Conservation (phyloP, 2,329 filamentous ascomycete species). For the Penicillium sp. region DNA sequence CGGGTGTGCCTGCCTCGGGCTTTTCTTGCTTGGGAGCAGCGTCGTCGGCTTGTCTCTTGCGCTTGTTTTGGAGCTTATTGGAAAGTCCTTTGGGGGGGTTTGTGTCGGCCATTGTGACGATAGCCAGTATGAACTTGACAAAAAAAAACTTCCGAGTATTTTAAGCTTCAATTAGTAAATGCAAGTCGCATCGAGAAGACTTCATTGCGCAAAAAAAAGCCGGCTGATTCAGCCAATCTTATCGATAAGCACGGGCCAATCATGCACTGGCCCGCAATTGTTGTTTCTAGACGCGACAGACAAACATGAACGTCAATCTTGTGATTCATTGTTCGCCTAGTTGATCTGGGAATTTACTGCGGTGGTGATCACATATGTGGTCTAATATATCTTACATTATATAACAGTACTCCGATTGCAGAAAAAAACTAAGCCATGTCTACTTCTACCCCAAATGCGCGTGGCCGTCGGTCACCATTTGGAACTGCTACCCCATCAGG, state of each 20-base stretch:
- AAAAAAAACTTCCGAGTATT: background rate
- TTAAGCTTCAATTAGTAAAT: conserved; percentile 7
- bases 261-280: conserved; percentile 16
- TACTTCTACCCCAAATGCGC: conserved; percentile 34
- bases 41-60: conserved; percentile 40
- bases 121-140: background rate
- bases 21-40: conserved; percentile 19
- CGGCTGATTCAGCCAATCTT: conserved; percentile 32
- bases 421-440: background rate
- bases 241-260: conserved; percentile 34
- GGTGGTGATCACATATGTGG: background rate
- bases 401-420: background rate
- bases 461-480: conserved; percentile 25
- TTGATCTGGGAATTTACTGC: background rate
- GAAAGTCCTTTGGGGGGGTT: conserved; percentile 28
- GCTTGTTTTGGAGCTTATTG: conserved; percentile 40
- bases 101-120: conserved; percentile 22
- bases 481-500: conserved; percentile 28
- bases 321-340: background rate
- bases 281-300: conserved; percentile 20
- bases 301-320: conserved; percentile 7
- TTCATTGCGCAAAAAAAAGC: conserved; percentile 8
- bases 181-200: conserved; percentile 11
- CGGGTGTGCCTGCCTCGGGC: conserved; percentile 18
- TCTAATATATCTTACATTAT: background rate